Evolutionary conservation across 345 rosid genomes (phyloP).

Genomic region (Conringia planisiliqua): DNA sequence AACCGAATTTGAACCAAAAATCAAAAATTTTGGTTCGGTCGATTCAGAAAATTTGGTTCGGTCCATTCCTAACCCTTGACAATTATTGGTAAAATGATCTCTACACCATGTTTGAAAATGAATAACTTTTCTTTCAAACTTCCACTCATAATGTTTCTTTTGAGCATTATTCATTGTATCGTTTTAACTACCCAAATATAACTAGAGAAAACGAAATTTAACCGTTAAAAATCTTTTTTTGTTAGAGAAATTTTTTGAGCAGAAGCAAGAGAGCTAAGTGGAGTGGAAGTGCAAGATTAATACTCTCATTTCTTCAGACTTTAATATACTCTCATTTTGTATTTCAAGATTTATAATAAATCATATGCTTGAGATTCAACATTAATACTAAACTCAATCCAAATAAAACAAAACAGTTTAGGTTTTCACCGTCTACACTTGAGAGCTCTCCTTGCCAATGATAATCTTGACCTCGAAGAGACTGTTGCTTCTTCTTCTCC

Average conservation of each 20-base stretch:
- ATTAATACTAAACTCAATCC: background rate
- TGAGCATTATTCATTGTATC: background rate
- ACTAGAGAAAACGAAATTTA: no score
- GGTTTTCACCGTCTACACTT: background rate
- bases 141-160: background rate
- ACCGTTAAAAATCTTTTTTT: background rate
- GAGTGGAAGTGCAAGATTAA: no score
- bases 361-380: no score
- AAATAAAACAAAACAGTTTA: background rate
- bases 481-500: constrained; percentile 39
- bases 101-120: background rate
- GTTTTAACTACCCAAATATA: background rate
- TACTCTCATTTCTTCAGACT: no score
- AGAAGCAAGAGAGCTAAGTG: background rate
- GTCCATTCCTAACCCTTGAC: no score
- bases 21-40: no score
- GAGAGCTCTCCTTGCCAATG: constrained; percentile 32
- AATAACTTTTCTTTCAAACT: background rate
- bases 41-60: no score
- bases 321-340: no score
- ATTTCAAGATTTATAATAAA: no score
- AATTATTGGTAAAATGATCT: background rate
- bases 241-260: constrained; percentile 5
- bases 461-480: constrained; percentile 33
- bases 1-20: no score